Conservation (phyloP, 164 flowering plant species). For the Dillenia turbinata region DNA sequence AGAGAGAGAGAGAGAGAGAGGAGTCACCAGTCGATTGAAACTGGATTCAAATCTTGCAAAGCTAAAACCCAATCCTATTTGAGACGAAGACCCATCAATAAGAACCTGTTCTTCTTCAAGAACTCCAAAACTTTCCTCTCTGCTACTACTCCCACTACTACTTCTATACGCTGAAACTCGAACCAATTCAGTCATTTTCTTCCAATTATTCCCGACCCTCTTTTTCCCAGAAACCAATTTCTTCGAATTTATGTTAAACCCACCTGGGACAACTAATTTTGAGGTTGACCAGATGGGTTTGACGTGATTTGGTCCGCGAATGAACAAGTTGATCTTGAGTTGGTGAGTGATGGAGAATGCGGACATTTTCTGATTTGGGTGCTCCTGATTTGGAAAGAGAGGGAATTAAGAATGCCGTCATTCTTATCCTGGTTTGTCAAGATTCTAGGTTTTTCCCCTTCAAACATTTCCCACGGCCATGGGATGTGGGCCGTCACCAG, state of each 20-base stretch:
- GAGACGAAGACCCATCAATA: conserved; percentile 21
- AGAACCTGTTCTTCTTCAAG: conserved; percentile 36
- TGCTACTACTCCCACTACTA: conserved; percentile 5
- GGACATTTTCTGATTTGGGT: no score
- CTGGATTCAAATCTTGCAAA: conserved; percentile 35
- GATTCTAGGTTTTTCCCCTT: no score
- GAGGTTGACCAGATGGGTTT: background rate
- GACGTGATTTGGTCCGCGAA: no score
- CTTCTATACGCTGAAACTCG: conserved; percentile 15
- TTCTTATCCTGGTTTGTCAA: no score
- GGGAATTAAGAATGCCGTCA: no score
- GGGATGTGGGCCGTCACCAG: no score
- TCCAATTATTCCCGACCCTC: conserved; percentile 3
- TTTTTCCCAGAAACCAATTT: background rate
- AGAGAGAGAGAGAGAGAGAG: background rate
- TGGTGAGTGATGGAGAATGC: no score
- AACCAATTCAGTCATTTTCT: conserved; percentile 24
- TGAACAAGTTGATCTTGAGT: no score
- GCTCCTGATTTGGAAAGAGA: no score
- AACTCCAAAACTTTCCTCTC: conserved; percentile 19
- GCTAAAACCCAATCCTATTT: conserved; percentile 2
- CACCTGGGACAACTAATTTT: conserved; percentile 4
- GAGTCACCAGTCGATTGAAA: conserved; percentile 55
- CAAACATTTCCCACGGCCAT: no score
- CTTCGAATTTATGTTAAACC: conserved; percentile 1